These are phyloP conservation scores for Cenchrus purpureus DNA, from an alignment of 176 grass and related monocot species.

Conservation along the genomic window DNA sequence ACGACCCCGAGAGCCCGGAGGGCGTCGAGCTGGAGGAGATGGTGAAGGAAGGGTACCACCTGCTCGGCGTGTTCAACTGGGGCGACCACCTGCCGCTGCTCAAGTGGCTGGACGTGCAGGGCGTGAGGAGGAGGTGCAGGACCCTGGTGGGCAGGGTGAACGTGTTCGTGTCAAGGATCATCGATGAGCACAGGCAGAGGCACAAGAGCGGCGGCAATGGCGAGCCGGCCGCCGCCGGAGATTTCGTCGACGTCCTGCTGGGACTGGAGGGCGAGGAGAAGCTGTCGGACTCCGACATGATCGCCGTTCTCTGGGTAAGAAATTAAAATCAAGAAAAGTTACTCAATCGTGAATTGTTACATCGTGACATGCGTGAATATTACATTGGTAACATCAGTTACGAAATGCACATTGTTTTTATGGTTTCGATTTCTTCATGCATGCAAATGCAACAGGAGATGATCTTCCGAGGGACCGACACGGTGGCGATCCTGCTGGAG, in stretches of 20 bases:
- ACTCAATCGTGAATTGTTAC: neutral
- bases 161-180: constrained; percentile 60
- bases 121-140: constrained; percentile 61
- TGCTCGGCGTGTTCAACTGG: constrained; percentile 77
- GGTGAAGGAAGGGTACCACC: constrained; percentile 74
- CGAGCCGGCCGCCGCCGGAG: constrained; percentile 29
- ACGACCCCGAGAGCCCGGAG: constrained; percentile 43
- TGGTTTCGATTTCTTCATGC: neutral
- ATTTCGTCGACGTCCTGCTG: constrained; percentile 72
- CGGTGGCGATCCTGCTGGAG: constrained; percentile 68
- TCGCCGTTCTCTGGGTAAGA: constrained; percentile 78
- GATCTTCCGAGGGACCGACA: constrained; percentile 77
- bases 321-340: neutral
- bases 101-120: constrained; percentile 63
- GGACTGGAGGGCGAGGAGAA: constrained; percentile 60
- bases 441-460: constrained; percentile 49
- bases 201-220: neutral
- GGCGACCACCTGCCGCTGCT: constrained; percentile 64
- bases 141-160: constrained; percentile 56
- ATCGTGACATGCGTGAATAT: neutral
- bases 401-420: neutral
- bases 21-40: constrained; percentile 56
- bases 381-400: constrained; percentile 9
- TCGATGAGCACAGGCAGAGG: constrained; percentile 59
- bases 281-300: constrained; percentile 69